Percentiles rank a stretch among this genome's conserved stretches.
These are phyloP conservation scores for Blastobotrys muscicola DNA, from an alignment of 805 yeast genomes.

Conservation along the genomic window DNA sequence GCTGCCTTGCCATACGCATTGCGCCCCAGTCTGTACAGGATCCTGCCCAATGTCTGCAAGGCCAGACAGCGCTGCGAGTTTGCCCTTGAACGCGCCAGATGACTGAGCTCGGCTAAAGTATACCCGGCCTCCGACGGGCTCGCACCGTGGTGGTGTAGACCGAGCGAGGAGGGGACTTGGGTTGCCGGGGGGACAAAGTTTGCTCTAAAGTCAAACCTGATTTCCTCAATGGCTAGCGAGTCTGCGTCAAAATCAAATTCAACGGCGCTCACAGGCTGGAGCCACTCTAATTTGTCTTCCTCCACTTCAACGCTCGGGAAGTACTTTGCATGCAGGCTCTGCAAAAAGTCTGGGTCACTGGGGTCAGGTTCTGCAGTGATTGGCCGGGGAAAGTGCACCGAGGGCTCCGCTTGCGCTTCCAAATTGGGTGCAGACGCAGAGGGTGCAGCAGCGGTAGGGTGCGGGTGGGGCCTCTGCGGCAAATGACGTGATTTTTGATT, in stretches of 20 bases:
- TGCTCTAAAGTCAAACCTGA: slow-evolving; percentile 86
- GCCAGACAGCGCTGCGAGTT: slow-evolving; percentile 84
- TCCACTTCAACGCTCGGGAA: slow-evolving; percentile 87
- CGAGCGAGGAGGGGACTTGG: slow-evolving; percentile 46
- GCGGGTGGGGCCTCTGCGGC: background rate
- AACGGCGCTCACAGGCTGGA: slow-evolving; percentile 49
- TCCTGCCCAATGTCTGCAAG: slow-evolving; percentile 77
- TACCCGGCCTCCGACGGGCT: slow-evolving; percentile 89
- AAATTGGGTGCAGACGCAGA: background rate
- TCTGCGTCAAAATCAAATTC: slow-evolving; percentile 29
- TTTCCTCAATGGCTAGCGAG: slow-evolving; percentile 38
- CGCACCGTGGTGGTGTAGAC: slow-evolving; percentile 86
- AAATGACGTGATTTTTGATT: background rate
- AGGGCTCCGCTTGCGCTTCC: no score
- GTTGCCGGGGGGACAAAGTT: slow-evolving; percentile 54
- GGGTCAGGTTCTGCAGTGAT: slow-evolving; percentile 43
- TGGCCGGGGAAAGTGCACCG: slow-evolving; percentile 42
- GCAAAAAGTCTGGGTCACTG: slow-evolving; percentile 69
- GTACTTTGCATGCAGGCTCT: slow-evolving; percentile 71
- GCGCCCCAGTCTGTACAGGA: slow-evolving; percentile 68
- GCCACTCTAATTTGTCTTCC: slow-evolving; percentile 80
- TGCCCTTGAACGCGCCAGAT: slow-evolving; percentile 64
- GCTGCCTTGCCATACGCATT: slow-evolving; percentile 35
- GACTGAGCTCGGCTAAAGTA: slow-evolving; percentile 73
- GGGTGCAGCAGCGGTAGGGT: background rate